These are phyloP conservation scores for Penicillium frequentans DNA, from an alignment of 2,329 filamentous ascomycete species.

Conservation along the genomic window DNA sequence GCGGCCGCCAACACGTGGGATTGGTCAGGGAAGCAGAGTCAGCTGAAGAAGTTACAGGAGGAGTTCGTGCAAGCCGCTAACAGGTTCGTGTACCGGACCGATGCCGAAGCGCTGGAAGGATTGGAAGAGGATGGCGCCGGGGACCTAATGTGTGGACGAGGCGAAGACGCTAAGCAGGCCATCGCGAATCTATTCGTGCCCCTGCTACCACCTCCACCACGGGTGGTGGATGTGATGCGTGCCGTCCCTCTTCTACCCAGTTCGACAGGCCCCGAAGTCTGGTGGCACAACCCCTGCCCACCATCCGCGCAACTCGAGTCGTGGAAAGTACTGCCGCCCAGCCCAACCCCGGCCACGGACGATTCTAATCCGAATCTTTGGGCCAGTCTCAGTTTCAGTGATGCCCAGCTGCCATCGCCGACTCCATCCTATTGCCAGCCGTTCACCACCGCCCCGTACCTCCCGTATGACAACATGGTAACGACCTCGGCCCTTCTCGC, in stretches of 20 bases:
- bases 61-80: slow-evolving; percentile 96
- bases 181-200: slow-evolving; percentile 82
- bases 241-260: slow-evolving; percentile 83
- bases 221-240: slow-evolving; percentile 84
- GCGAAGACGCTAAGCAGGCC: slow-evolving; percentile 87
- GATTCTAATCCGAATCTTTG: slow-evolving; percentile 75
- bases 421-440: slow-evolving; percentile 78
- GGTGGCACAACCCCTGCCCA: slow-evolving; percentile 77
- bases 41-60: slow-evolving; percentile 95
- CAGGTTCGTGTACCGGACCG: slow-evolving; percentile 91
- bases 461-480: slow-evolving; percentile 74
- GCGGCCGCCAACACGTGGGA: slow-evolving; percentile 85
- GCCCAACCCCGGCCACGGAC: slow-evolving; percentile 70
- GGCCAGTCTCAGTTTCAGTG: slow-evolving; percentile 73
- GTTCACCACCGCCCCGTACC: slow-evolving; percentile 67
- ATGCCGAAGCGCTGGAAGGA: slow-evolving; percentile 85
- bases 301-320: slow-evolving; percentile 73
- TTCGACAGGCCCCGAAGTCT: slow-evolving; percentile 69
- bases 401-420: slow-evolving; percentile 73
- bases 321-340: slow-evolving; percentile 90
- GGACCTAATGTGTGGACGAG: slow-evolving; percentile 86
- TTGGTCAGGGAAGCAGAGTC: slow-evolving; percentile 95
- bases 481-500: slow-evolving; percentile 72
- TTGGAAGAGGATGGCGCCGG: slow-evolving; percentile 95
- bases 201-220: slow-evolving; percentile 81